phyloP scores from a whole-genome alignment of 441 rosid genomes.

The Rhodomyrtus psidioides region DNA sequence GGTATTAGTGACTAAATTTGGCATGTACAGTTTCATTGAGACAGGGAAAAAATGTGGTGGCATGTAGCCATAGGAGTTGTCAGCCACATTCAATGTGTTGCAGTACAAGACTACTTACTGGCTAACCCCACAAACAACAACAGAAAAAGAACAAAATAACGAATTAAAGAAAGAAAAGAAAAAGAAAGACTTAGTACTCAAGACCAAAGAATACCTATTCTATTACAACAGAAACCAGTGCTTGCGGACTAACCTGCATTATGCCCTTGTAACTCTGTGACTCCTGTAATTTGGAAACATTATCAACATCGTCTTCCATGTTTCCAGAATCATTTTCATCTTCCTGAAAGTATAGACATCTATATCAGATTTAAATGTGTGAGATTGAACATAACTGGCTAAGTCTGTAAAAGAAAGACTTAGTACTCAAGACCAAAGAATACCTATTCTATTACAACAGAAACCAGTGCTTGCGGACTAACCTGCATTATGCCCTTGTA shows the following conservation, averaged over 20 bases:
- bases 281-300: conserved; percentile 73
- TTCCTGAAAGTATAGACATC: conserved; percentile 28
- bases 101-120: background rate
- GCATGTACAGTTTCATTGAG: background rate
- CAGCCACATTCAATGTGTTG: background rate
- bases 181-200: background rate
- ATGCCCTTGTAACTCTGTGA: conserved; percentile 67
- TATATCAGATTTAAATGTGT: background rate
- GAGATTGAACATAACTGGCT: background rate
- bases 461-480: background rate
- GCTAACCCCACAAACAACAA: background rate
- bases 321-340: conserved; percentile 47
- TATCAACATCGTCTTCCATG: too few species aligned
- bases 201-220: background rate
- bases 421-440: background rate
- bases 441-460: background rate
- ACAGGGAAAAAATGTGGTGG: background rate
- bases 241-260: conserved; percentile 47
- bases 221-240: background rate
- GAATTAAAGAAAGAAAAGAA: background rate
- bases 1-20: background rate
- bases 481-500: conserved; percentile 78
- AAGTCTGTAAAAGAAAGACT: background rate
- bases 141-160: background rate
- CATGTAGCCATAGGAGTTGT: background rate